phyloP scores from a whole-genome alignment of 2,329 filamentous ascomycete species.

The Exophiala dermatitidis region DNA sequence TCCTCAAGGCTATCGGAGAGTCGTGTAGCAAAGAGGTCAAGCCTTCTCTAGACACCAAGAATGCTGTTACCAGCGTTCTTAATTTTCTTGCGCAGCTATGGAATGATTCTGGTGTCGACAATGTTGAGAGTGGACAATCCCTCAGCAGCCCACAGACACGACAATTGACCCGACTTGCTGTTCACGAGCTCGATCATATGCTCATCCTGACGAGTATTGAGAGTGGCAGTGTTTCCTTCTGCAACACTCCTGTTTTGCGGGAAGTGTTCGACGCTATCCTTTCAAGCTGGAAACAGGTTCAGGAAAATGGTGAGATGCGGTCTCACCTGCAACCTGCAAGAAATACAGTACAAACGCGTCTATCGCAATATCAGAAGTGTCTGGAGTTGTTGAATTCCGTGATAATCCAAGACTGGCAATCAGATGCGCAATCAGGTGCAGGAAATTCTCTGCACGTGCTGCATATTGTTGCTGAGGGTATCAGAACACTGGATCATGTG shows the following conservation, averaged over 20 bases:
- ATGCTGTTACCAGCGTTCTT: constrained; percentile 66
- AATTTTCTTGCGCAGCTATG: constrained; percentile 64
- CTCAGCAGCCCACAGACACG: constrained; percentile 47
- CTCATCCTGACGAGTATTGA: constrained; percentile 32
- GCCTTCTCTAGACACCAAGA: constrained; percentile 72
- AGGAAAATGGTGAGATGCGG: neutral
- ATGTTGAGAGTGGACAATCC: constrained; percentile 31
- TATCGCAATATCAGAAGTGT: constrained; percentile 8
- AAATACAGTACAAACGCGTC: neutral
- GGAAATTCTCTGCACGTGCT: no score
- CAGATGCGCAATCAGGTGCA: neutral
- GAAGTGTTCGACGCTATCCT: constrained; percentile 5
- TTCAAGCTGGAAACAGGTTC: neutral
- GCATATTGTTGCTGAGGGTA: neutral
- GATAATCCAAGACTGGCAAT: constrained; percentile 2
- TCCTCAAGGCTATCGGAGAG: constrained; percentile 54
- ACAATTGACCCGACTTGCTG: constrained; percentile 45
- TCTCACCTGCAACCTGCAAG: neutral
- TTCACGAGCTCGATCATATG: constrained; percentile 43
- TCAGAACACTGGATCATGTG: constrained; percentile 1
- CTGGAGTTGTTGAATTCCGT: constrained; percentile 5
- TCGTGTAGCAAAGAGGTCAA: constrained; percentile 79
- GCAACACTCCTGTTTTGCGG: constrained; percentile 1
- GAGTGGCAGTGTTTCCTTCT: neutral
- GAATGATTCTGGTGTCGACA: constrained; percentile 44